A percentile compares a stretch with the other conserved stretches of the same genome.
Conservation (phyloP, 1,284 basidiomycete species). For the Ustilago lituana region DNA sequence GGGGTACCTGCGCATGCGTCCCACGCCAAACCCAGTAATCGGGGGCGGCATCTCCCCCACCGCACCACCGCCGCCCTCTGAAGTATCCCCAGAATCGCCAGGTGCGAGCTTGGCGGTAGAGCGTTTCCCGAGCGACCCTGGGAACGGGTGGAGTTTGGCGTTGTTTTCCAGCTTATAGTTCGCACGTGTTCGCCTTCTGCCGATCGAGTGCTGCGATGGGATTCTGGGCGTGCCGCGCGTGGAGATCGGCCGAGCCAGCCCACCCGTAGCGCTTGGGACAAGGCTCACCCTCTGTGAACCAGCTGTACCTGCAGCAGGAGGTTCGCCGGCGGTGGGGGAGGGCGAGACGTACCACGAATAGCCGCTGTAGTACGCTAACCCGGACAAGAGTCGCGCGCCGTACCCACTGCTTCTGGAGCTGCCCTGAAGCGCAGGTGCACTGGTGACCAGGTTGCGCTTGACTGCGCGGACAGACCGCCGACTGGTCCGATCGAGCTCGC, state of each 20-base stretch:
- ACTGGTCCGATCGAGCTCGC: constrained; percentile 18
- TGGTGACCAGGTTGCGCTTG: constrained; percentile 15
- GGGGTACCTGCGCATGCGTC: constrained; percentile 18
- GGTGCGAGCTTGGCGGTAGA: no score
- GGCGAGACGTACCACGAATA: constrained; percentile 24
- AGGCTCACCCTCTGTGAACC: background rate
- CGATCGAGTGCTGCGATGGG: constrained; percentile 17
- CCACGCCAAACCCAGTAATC: constrained; percentile 29
- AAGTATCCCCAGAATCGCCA: no score
- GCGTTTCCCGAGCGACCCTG: constrained; percentile 11
- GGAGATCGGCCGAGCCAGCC: constrained; percentile 5
- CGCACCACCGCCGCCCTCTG: background rate
- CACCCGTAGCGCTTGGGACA: background rate
- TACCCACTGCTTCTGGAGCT: constrained; percentile 9
- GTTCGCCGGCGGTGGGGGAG: background rate
- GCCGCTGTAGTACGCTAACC: constrained; percentile 29
- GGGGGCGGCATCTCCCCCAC: constrained; percentile 12
- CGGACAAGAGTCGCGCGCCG: constrained; percentile 11
- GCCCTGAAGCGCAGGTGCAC: background rate
- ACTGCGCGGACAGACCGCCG: constrained; percentile 7
- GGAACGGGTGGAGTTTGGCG: constrained; percentile 41
- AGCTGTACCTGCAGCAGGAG: no score
- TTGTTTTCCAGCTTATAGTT: constrained; percentile 45
- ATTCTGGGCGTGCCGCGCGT: constrained; percentile 5
- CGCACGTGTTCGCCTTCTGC: constrained; percentile 13